Evolutionary conservation across 495 filamentous ascomycete genomes (phyloP).

Genomic region (Pseudoneurospora amorphoporcata): DNA sequence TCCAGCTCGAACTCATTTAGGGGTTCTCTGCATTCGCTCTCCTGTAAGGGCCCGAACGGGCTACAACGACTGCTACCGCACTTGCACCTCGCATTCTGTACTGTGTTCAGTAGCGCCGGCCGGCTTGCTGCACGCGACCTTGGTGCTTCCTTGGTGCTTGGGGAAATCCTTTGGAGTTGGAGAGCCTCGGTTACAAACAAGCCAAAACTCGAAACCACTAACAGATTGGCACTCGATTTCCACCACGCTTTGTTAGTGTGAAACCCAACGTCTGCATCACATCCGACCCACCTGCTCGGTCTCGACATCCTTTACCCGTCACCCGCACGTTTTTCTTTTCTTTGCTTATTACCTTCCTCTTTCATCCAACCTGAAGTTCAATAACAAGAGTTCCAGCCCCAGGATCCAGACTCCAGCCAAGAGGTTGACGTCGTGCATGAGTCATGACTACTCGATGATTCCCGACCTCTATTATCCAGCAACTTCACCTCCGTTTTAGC

Average conservation of each 20-base stretch:
- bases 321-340: not conserved
- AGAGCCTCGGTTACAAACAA: not conserved
- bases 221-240: not conserved
- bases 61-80: not conserved
- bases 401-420: not conserved
- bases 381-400: not conserved
- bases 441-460: not conserved
- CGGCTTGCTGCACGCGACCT: not conserved
- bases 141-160: not conserved
- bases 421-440: not conserved
- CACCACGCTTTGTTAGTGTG: not conserved
- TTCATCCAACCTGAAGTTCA: not conserved
- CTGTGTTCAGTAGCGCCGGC: not conserved
- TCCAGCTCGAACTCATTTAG: not conserved
- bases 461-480: not conserved
- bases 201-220: not conserved
- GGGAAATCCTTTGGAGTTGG: not conserved
- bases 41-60: not conserved
- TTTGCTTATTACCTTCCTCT: not conserved
- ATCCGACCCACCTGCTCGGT: not conserved
- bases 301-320: not conserved
- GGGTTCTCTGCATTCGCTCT: not conserved
- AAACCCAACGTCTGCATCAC: not conserved
- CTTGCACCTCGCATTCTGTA: not conserved
- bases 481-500: not conserved